Conservation (phyloP, 73 alveolate genomes). For the Effrenium voratum region DNA sequence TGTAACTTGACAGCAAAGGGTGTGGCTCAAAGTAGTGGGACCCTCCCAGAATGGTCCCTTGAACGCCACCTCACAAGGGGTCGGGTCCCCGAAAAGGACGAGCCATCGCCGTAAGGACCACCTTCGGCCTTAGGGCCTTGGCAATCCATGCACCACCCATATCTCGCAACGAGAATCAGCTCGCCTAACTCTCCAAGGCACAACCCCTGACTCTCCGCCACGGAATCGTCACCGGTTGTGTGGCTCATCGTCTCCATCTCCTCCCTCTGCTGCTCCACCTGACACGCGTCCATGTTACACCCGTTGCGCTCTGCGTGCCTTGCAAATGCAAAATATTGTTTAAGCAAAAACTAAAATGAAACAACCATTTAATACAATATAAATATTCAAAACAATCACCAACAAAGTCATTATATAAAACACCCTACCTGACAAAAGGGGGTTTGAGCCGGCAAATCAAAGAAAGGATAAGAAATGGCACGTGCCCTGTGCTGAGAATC, state of each 20-base stretch:
- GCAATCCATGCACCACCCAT: neutral
- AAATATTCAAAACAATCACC: neutral
- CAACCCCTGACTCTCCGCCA: slow-evolving; percentile 44
- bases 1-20: neutral
- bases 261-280: slow-evolving; percentile 38
- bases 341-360: neutral
- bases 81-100: too few relatives aligned
- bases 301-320: too few relatives aligned
- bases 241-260: slow-evolving; percentile 63
- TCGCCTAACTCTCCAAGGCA: neutral
- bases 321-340: neutral
- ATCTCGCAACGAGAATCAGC: neutral
- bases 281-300: neutral
- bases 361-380: neutral
- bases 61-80: neutral
- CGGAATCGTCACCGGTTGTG: slow-evolving; percentile 73
- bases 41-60: neutral
- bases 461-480: too few relatives aligned
- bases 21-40: neutral
- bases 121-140: neutral
- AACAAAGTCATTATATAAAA: too few relatives aligned
- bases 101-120: too few relatives aligned
- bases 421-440: neutral
- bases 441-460: too few relatives aligned
- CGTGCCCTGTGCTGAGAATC: too few relatives aligned